Evolutionary conservation across 2,329 filamentous ascomycete species (phyloP).

Genomic region (Drechslera avenae): DNA sequence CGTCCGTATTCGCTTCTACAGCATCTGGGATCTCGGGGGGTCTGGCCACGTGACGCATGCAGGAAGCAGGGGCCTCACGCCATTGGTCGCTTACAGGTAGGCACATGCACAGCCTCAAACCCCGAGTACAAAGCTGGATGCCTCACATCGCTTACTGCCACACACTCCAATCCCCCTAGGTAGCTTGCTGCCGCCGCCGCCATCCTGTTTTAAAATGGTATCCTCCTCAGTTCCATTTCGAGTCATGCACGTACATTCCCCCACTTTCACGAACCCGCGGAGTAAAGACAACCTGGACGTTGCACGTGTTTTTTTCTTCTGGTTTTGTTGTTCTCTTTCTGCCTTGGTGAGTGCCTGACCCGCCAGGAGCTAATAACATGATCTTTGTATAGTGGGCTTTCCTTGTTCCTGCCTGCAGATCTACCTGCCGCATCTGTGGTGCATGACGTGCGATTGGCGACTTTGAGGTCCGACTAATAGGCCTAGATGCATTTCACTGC

Average conservation of each 20-base stretch:
- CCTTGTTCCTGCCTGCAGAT: no score
- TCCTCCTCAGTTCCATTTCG: not conserved
- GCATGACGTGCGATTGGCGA: not conserved
- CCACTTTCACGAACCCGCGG: conserved; percentile 1
- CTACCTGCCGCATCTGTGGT: conserved; percentile 5
- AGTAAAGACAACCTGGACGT: not conserved
- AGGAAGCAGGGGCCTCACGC: not conserved
- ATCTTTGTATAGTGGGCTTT: not conserved
- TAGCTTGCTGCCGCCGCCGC: not conserved
- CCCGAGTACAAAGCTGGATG: conserved; percentile 10
- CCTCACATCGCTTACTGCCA: not conserved
- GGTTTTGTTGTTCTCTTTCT: conserved; percentile 5
- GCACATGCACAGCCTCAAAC: conserved; percentile 9
- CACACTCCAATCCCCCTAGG: not conserved
- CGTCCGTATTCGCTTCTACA: no score
- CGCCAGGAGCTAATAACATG: not conserved
- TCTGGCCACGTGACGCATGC: conserved; percentile 1
- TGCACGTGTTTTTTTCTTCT: not conserved
- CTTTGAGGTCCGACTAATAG: no score
- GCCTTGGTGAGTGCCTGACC: conserved; percentile 15
- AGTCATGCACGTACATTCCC: not conserved
- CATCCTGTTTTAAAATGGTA: no score
- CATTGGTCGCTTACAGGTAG: conserved; percentile 8
- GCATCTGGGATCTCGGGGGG: no score
- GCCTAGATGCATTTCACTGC: no score